Conservation (phyloP, 495 filamentous ascomycete genomes). For the Trichoderma virens region DNA sequence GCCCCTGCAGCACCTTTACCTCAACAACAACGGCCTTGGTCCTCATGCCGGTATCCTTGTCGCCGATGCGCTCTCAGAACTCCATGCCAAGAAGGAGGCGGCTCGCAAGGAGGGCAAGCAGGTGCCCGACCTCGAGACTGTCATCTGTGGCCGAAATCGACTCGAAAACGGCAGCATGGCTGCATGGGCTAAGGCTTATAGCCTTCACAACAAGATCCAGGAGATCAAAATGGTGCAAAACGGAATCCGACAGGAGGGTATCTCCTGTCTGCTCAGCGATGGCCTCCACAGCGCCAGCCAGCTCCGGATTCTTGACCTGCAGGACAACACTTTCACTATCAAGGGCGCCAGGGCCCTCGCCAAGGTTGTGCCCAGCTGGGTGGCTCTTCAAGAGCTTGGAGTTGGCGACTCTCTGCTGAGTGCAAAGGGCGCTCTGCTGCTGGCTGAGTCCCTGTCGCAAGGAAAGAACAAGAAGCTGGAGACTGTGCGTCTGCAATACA, state of each 20-base stretch:
- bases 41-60: slow-evolving; percentile 80
- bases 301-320: slow-evolving; percentile 74
- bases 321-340: slow-evolving; percentile 94
- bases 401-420: slow-evolving; percentile 82
- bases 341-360: slow-evolving; percentile 72
- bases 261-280: slow-evolving; percentile 64
- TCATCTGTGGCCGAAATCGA: slow-evolving; percentile 92
- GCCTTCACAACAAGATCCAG: slow-evolving; percentile 68
- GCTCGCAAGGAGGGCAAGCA: slow-evolving; percentile 57
- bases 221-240: slow-evolving; percentile 97
- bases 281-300: slow-evolving; percentile 60
- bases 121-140: slow-evolving; percentile 77
- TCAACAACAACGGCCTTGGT: slow-evolving; percentile 98
- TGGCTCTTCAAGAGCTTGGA: slow-evolving; percentile 69
- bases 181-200: slow-evolving; percentile 83
- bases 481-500: slow-evolving; percentile 81
- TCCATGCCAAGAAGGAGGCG: slow-evolving; percentile 67
- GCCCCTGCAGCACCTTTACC: slow-evolving; percentile 81
- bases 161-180: slow-evolving; percentile 93
- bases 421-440: slow-evolving; percentile 64
- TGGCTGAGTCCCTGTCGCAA: slow-evolving; percentile 64
- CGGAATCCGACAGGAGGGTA: slow-evolving; percentile 90
- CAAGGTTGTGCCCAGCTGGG: slow-evolving; percentile 65
- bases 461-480: slow-evolving; percentile 71
- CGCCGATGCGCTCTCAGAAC: slow-evolving; percentile 71